A percentile compares a stretch with the other conserved stretches of the same genome.
Conservation (phyloP, 495 filamentous ascomycete genomes). For the Talaromyces proteolyticus region DNA sequence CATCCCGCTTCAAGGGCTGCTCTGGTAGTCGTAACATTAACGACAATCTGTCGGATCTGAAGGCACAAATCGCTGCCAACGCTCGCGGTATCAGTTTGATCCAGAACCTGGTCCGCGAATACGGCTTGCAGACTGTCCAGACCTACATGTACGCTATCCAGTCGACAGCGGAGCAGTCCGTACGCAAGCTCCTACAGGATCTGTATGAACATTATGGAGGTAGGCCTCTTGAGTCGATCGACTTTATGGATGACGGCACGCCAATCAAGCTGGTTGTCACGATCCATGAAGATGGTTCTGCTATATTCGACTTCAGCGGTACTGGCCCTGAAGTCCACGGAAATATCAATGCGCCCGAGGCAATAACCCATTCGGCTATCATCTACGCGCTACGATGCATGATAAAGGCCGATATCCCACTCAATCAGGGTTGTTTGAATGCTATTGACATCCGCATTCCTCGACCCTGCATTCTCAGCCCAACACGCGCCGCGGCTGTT, state of each 20-base stretch:
- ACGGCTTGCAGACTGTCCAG: constrained; percentile 84
- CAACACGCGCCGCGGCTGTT: constrained; percentile 82
- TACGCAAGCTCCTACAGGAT: constrained; percentile 73
- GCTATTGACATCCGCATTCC: constrained; percentile 87
- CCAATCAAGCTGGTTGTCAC: constrained; percentile 70
- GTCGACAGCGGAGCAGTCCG: constrained; percentile 82
- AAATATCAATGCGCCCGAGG: constrained; percentile 87
- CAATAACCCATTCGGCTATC: constrained; percentile 89
- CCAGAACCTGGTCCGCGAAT: constrained; percentile 75
- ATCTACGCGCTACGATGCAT: constrained; percentile 94
- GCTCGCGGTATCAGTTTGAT: constrained; percentile 94
- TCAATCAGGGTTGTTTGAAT: constrained; percentile 92
- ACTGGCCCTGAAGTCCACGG: constrained; percentile 80
- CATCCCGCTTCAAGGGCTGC: constrained; percentile 79
- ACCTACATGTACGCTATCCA: constrained; percentile 97
- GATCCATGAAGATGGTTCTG: constrained; percentile 73
- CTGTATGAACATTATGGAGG: constrained; percentile 83
- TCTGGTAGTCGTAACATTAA: constrained; percentile 82
- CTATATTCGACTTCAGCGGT: constrained; percentile 68
- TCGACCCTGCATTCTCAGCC: constrained; percentile 72
- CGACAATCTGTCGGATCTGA: constrained; percentile 93
- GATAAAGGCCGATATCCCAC: constrained; percentile 86
- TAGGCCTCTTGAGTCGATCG: constrained; percentile 67
- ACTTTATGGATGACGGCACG: constrained; percentile 84
- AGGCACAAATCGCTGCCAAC: constrained; percentile 93